These are phyloP conservation scores for Teratosphaeriaceae sp. DNA, from an alignment of 2,329 filamentous ascomycete species.

Conservation along the genomic window DNA sequence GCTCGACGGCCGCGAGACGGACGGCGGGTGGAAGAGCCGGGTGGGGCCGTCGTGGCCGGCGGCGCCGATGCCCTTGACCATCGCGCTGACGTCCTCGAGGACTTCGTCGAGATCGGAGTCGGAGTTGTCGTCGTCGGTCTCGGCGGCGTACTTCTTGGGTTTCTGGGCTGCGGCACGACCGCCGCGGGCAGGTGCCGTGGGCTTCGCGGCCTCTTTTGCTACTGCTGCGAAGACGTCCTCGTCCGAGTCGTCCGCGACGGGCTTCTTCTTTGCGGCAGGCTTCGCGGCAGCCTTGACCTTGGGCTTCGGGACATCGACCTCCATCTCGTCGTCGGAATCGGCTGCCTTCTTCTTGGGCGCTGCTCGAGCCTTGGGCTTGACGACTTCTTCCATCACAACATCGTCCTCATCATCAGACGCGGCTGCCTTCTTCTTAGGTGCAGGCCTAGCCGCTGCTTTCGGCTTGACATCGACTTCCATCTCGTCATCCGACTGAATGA, in stretches of 20 bases:
- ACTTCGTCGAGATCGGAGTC: slow-evolving; percentile 62
- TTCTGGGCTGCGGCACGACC: slow-evolving; percentile 40
- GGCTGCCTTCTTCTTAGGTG: slow-evolving; percentile 24
- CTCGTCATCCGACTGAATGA: too few species aligned
- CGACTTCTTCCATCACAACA: slow-evolving; percentile 14
- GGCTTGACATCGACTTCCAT: slow-evolving; percentile 3
- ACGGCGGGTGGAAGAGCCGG: slow-evolving; percentile 54
- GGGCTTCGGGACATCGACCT: slow-evolving; percentile 14
- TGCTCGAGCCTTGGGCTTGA: too few species aligned
- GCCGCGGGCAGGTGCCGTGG: slow-evolving; percentile 30
- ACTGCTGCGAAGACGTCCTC: slow-evolving; percentile 41
- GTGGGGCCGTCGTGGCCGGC: slow-evolving; percentile 47
- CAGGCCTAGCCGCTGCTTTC: slow-evolving; percentile 7
- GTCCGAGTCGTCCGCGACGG: slow-evolving; percentile 52
- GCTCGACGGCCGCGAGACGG: slow-evolving; percentile 63
- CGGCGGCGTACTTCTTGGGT: slow-evolving; percentile 37
- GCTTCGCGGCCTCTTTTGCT: slow-evolving; percentile 35
- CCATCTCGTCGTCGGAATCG: slow-evolving; percentile 40
- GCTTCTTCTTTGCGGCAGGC: slow-evolving; percentile 12
- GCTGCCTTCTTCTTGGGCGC: slow-evolving; percentile 12
- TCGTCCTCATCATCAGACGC: slow-evolving; percentile 39
- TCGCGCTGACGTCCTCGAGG: slow-evolving; percentile 76
- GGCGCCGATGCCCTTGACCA: slow-evolving; percentile 82
- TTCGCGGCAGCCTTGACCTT: slow-evolving; percentile 13
- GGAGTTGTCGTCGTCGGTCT: slow-evolving; percentile 35